These are phyloP conservation scores for Helianthus annuus DNA, from an alignment of 129 eudicot species.

Conservation along the genomic window HanXRQr2.0-SUNRISE NC_035437.2:14178470-14178969, in stretches of 20 bases:
- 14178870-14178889: slow-evolving; percentile 34
- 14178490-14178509: slow-evolving; percentile 78
- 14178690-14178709: too few relatives aligned
- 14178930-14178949: slow-evolving; percentile 40
- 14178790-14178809: neutral
- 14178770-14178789: slow-evolving; percentile 1
- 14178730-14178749: too few relatives aligned
- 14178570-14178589: slow-evolving; percentile 1
- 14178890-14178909: slow-evolving; percentile 19
- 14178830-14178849: slow-evolving; percentile 20
- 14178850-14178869: slow-evolving; percentile 29
- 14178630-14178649: too few relatives aligned
- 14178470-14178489: slow-evolving; percentile 74
- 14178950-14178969: slow-evolving; percentile 13
- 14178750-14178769: neutral
- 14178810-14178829: neutral
- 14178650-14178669: too few relatives aligned
- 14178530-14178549: slow-evolving; percentile 67
- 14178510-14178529: slow-evolving; percentile 95
- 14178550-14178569: slow-evolving; percentile 19
- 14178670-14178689: neutral
- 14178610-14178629: too few relatives aligned
- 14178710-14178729: too few relatives aligned
- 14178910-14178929: slow-evolving; percentile 31
- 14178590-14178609: neutral